Conservation (phyloP, 2,329 filamentous ascomycete species). For the Colletotrichum abscissum region DNA sequence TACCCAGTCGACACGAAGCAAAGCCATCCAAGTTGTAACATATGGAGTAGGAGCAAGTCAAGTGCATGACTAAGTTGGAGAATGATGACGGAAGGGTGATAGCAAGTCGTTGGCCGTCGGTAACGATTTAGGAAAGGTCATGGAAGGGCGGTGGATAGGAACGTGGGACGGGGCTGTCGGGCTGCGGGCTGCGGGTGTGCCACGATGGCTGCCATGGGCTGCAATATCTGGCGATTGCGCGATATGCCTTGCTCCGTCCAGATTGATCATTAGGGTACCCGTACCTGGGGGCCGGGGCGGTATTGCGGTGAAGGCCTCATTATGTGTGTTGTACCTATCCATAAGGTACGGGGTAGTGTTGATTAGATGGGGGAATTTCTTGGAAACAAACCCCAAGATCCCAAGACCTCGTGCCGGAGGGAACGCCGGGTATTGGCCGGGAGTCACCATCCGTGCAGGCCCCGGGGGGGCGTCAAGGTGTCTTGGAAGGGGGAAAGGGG, state of each 20-base stretch:
- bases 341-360: background rate
- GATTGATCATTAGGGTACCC: background rate
- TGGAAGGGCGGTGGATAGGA: constrained; percentile 3
- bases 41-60: too few relatives aligned
- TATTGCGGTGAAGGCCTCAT: constrained; percentile 22
- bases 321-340: background rate
- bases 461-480: background rate
- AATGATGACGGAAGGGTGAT: background rate
- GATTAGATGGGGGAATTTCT: background rate
- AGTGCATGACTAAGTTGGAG: background rate
- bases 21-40: background rate
- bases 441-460: background rate
- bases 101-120: constrained; percentile 10
- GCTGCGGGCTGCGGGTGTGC: constrained; percentile 2
- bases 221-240: constrained; percentile 6
- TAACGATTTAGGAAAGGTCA: constrained; percentile 12
- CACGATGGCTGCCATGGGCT: constrained; percentile 12
- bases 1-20: background rate
- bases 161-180: constrained; percentile 31
- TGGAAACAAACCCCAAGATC: background rate
- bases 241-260: background rate
- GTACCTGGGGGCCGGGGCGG: background rate
- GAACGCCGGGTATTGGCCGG: constrained; percentile 28
- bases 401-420: constrained; percentile 26
- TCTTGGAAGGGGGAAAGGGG: background rate